Evolutionary conservation across 768 basidiomycete genomes (phyloP).

Genomic region (Pleurotus giganteus): DNA sequence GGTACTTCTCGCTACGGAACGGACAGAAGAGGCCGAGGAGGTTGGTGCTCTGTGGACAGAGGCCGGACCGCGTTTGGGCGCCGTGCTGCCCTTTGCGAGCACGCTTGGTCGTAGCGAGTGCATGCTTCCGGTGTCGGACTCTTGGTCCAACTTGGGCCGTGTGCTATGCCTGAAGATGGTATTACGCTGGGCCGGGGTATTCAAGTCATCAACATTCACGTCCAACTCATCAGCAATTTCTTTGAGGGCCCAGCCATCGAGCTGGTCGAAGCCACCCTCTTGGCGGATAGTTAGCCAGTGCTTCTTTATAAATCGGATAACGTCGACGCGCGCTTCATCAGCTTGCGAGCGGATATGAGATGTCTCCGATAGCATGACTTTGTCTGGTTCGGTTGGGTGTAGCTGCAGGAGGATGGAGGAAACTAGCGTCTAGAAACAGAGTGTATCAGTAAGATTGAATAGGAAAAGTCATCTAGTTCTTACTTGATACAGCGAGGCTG

Average conservation of each 20-base stretch:
- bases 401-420: constrained; percentile 69
- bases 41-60: constrained; percentile 15
- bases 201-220: constrained; percentile 72
- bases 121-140: constrained; percentile 39
- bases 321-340: constrained; percentile 65
- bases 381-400: constrained; percentile 53
- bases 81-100: constrained; percentile 26
- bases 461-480: constrained; percentile 6
- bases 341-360: constrained; percentile 71
- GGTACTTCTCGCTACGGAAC: constrained; percentile 44
- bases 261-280: constrained; percentile 72
- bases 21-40: constrained; percentile 38
- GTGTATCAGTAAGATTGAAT: not conserved
- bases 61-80: constrained; percentile 18
- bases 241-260: constrained; percentile 88
- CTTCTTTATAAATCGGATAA: constrained; percentile 72
- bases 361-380: constrained; percentile 65
- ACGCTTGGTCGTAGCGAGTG: constrained; percentile 42
- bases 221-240: constrained; percentile 87
- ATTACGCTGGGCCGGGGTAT: constrained; percentile 38
- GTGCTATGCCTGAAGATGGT: constrained; percentile 16
- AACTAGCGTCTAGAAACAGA: constrained; percentile 64
- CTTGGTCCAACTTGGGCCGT: constrained; percentile 34
- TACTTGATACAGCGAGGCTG: constrained; percentile 76
- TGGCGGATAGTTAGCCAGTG: constrained; percentile 76